Base-by-base conservation (phyloP, 75 land plant species). In the Sequoiadendron giganteum region DNA sequence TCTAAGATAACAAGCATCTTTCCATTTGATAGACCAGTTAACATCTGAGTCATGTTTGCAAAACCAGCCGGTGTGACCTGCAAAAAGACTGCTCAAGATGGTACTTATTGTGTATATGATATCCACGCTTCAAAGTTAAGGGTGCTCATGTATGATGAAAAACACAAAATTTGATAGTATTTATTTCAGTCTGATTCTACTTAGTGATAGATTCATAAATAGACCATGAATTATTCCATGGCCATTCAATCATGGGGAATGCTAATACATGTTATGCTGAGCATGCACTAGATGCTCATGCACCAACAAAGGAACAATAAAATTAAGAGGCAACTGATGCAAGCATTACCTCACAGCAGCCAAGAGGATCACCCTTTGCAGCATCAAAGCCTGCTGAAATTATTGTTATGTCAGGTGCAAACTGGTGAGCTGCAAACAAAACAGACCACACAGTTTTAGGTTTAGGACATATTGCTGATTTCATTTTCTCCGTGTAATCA, bases 381-480 rank as follows among this genome's bases (percentile, higher is more conserved):
- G 99, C 99, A 94, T 98, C 99, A 97, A 98, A 98, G 75, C 99
- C 99, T 61, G 99, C 99, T 39, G 99, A 98, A 83, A 98, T 89
- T 49, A 98, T 98, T 28, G 97, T 97, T 21, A 97, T 72, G 87
- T 98, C 99, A 75, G 99, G 95, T 49, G 86, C 91, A 91, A 95
- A 98, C 78, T 95, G 93, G 39, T 80, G 83, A 86, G 96, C 97
- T 95, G 94, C 88, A 91, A 42, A 88, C 16, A 8, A 79, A 79
- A 39, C 82, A 79, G 21, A 3, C 43, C 82, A 79, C 43, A 79
- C 28, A 6, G 40, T 79, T 40, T 79, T 79, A 40, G 47, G 47
- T 79, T 4, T 42, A 40, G 45, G 45, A 40, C 2, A 25, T 19
- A 6, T 21, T 25, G 8, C 6, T 42, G 28, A 9, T 79, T 36